Percentiles rank a stretch among this genome's conserved stretches.
phyloP scores from a whole-genome alignment of 2,329 filamentous ascomycete species.

The Parastagonospora nodorum region DNA sequence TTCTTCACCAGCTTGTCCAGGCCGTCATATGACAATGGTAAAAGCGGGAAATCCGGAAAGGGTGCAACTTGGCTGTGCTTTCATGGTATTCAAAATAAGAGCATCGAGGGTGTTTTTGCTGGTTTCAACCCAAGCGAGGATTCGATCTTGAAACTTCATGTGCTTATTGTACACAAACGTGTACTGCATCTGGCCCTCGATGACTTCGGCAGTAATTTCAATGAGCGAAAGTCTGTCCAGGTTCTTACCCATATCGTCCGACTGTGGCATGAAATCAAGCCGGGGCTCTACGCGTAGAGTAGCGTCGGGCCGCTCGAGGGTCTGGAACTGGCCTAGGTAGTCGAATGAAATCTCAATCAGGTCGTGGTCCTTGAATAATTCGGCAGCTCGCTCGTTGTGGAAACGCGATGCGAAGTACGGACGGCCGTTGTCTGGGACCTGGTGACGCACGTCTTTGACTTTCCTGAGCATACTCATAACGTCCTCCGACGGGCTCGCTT shows the following conservation, averaged over 20 bases:
- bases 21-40: constrained; percentile 15
- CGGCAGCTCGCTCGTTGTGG: constrained; percentile 9
- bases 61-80: constrained; percentile 12
- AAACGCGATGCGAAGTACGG: constrained; percentile 50
- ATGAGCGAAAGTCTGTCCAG: constrained; percentile 18
- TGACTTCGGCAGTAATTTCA: constrained; percentile 19
- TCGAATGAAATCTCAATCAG: constrained; percentile 64
- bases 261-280: constrained; percentile 11
- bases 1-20: constrained; percentile 9
- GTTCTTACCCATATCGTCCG: constrained; percentile 11
- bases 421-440: constrained; percentile 50
- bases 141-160: constrained; percentile 13
- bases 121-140: constrained; percentile 20
- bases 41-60: constrained; percentile 20
- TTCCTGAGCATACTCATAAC: constrained; percentile 30
- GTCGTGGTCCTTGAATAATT: constrained; percentile 43
- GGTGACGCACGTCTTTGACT: constrained; percentile 54
- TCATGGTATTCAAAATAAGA: background rate
- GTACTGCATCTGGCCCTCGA: constrained; percentile 11
- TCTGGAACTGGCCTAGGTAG: constrained; percentile 55
- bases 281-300: constrained; percentile 46
- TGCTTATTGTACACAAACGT: constrained; percentile 16
- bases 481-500: constrained; percentile 48
- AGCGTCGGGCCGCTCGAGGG: constrained; percentile 53
- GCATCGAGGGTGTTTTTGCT: constrained; percentile 3